phyloP scores from a whole-genome alignment of 2,329 filamentous ascomycete species.

The Aspergillus viridinutans region DNA sequence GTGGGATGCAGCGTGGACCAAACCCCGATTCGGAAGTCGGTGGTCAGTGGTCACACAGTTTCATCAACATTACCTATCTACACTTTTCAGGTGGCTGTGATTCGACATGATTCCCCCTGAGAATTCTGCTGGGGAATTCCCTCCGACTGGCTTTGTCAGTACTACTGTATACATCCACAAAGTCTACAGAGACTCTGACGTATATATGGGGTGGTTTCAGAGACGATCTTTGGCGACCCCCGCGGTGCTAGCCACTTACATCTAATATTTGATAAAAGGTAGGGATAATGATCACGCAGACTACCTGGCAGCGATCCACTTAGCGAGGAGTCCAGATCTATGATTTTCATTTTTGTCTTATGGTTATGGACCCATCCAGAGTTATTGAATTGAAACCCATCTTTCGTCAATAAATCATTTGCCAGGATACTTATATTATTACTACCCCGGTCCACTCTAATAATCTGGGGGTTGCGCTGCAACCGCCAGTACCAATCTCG shows the following conservation, averaged over 20 bases:
- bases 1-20: slow-evolving; percentile 20
- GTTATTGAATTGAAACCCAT: neutral
- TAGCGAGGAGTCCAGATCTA: slow-evolving; percentile 6
- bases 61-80: neutral
- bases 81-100: neutral
- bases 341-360: neutral
- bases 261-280: neutral
- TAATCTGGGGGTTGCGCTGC: slow-evolving; percentile 32
- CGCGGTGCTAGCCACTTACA: neutral
- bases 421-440: neutral
- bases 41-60: slow-evolving; percentile 19
- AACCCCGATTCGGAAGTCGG: slow-evolving; percentile 11
- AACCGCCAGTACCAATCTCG: slow-evolving; percentile 28
- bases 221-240: neutral
- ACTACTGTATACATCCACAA: neutral
- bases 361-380: neutral
- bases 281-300: neutral
- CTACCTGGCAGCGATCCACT: slow-evolving; percentile 4
- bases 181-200: neutral
- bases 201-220: neutral
- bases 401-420: too few relatives aligned
- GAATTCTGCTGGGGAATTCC: neutral
- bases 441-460: neutral
- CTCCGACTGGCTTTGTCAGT: neutral
- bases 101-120: neutral